Percentiles rank a stretch among this genome's conserved stretches.
Conservation (phyloP, 805 yeast species). For the Candida piceae region DNA sequence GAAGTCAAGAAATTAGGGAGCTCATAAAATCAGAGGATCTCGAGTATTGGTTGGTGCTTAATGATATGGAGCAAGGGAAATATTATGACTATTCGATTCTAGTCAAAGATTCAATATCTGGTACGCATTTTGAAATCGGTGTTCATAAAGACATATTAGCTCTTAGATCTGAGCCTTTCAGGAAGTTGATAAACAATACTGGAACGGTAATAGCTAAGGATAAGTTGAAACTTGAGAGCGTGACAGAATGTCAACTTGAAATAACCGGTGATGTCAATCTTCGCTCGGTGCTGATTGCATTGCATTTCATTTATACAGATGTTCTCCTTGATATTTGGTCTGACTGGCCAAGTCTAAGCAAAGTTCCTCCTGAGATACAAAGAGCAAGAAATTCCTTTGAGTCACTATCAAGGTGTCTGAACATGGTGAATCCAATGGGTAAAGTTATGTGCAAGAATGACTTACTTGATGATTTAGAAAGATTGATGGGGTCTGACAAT, state of each 20-base stretch:
- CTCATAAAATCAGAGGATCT: constrained; percentile 31
- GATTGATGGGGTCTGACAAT: constrained; percentile 7
- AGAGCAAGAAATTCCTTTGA: constrained; percentile 28
- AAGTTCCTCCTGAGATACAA: constrained; percentile 29
- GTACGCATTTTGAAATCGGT: constrained; percentile 5
- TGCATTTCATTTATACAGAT: constrained; percentile 50
- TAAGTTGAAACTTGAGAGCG: constrained; percentile 8
- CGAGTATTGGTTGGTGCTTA: constrained; percentile 20
- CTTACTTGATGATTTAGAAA: constrained; percentile 16
- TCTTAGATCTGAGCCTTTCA: constrained; percentile 8
- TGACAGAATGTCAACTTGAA: constrained; percentile 1
- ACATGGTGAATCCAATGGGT: constrained; percentile 27
- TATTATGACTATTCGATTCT: constrained; percentile 11
- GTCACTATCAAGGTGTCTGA: constrained; percentile 19
- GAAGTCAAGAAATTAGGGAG: constrained; percentile 23
- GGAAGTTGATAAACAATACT: neutral
- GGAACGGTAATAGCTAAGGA: constrained; percentile 8
- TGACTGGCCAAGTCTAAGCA: constrained; percentile 20
- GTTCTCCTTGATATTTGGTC: constrained; percentile 42
- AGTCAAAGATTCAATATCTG: constrained; percentile 8
- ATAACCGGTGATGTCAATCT: constrained; percentile 22
- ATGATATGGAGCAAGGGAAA: constrained; percentile 11
- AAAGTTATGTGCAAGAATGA: constrained; percentile 16
- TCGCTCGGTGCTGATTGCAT: constrained; percentile 32
- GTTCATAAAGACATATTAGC: constrained; percentile 14